phyloP scores from a whole-genome alignment of 345 rosid species.

The Linum usitatissimum region DNA sequence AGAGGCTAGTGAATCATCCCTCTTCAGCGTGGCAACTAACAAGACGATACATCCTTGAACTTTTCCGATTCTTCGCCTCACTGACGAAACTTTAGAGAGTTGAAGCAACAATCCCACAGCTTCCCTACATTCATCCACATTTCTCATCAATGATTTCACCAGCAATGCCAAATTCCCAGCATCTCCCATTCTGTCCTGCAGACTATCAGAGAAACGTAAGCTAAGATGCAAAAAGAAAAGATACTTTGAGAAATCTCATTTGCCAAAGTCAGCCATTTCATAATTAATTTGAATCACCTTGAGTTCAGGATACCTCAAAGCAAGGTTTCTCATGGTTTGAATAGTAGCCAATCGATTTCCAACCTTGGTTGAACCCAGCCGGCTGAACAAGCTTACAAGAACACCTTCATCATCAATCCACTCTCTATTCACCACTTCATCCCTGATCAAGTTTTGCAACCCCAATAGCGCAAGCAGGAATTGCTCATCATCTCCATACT shows the following conservation, averaged over 20 bases:
- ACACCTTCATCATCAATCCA: conserved; percentile 41
- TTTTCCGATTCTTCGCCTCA: conserved; percentile 46
- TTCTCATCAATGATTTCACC: conserved; percentile 54
- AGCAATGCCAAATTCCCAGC: conserved; percentile 28
- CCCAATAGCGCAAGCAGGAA: conserved; percentile 29
- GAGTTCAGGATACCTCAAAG: conserved; percentile 21
- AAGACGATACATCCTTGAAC: conserved; percentile 62
- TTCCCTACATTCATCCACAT: conserved; percentile 45
- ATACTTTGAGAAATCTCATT: not conserved
- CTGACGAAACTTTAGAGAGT: conserved; percentile 40
- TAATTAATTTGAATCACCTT: conserved; percentile 30
- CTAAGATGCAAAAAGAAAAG: not conserved
- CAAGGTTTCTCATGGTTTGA: conserved; percentile 36
- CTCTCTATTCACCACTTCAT: conserved; percentile 24
- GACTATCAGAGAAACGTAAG: conserved; percentile 16
- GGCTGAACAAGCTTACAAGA: conserved; percentile 29
- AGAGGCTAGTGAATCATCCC: conserved; percentile 42
- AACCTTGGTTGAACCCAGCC: conserved; percentile 32
- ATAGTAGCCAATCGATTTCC: conserved; percentile 29
- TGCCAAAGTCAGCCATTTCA: not conserved
- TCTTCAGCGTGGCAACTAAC: conserved; percentile 44
- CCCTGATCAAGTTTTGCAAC: conserved; percentile 23
- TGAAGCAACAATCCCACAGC: conserved; percentile 48
- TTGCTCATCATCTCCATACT: conserved; percentile 42
- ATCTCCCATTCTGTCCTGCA: conserved; percentile 63